A percentile compares a stretch with the other conserved stretches of the same genome.
Evolutionary conservation across 371 early-diverging fungal genomes (phyloP).

Genomic region (Mucor indicus): DNA sequence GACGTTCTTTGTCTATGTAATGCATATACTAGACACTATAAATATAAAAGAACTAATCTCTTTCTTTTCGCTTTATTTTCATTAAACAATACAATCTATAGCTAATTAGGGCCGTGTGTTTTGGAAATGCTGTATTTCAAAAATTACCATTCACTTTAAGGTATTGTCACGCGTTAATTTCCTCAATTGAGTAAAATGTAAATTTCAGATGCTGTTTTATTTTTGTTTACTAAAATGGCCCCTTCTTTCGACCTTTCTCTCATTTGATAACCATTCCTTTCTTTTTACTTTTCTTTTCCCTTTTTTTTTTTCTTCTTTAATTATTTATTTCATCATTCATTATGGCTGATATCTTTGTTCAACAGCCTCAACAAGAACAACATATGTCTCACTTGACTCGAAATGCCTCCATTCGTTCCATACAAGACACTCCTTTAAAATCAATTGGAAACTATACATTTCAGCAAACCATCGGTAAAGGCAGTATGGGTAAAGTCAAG

Average conservation of each 20-base stretch:
- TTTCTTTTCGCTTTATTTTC: too few species aligned
- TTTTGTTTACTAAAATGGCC: background rate
- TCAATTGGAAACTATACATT: conserved; percentile 37
- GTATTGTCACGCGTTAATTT: conserved; percentile 22
- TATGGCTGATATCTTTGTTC: conserved; percentile 22
- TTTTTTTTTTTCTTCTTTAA: conserved; percentile 9
- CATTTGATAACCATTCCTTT: conserved; percentile 1
- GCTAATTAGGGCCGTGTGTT: too few species aligned
- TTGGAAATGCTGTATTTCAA: too few species aligned
- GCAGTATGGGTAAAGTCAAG: conserved; percentile 48
- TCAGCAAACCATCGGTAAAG: conserved; percentile 41
- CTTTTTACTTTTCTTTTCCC: conserved; percentile 4
- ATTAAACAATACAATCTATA: too few species aligned
- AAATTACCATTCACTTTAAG: conserved; percentile 3
- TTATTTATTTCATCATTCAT: conserved; percentile 2
- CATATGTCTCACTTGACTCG: background rate
- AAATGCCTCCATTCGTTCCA: conserved; percentile 1
- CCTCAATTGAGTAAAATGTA: conserved; percentile 21
- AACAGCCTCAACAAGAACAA: conserved; percentile 12
- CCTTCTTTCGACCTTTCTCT: conserved; percentile 1
- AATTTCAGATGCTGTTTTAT: too few species aligned
- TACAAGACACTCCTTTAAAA: conserved; percentile 17
- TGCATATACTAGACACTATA: too few species aligned
- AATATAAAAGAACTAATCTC: too few species aligned
- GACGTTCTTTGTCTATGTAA: too few species aligned